A percentile compares a stretch with the other conserved stretches of the same genome.
phyloP scores from a whole-genome alignment of 495 filamentous ascomycete species.

The Cenococcum geophilum region DNA sequence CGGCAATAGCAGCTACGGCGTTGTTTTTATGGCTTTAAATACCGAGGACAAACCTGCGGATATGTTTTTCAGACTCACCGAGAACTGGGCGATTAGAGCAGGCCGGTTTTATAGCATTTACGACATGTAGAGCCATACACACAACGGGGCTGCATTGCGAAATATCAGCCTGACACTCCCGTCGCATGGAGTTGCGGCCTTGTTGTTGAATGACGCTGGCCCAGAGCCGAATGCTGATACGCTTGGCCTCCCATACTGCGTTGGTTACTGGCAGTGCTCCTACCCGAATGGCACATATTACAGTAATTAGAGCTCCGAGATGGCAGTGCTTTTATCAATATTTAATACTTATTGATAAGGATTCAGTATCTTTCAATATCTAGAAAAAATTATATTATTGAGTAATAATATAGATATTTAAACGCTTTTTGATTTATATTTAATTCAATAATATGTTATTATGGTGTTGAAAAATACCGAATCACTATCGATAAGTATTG shows the following conservation, averaged over 20 bases:
- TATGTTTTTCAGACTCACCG: slow-evolving; percentile 30
- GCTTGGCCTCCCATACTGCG: slow-evolving; percentile 11
- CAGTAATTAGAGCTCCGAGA: neutral
- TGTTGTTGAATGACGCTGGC: slow-evolving; percentile 28
- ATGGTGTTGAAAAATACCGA: too few species aligned
- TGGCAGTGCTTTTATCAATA: too few species aligned
- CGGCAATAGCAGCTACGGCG: slow-evolving; percentile 26
- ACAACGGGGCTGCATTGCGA: slow-evolving; percentile 17
- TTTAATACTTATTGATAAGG: too few species aligned
- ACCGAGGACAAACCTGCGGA: slow-evolving; percentile 8
- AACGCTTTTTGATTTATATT: too few species aligned
- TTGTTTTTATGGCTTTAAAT: slow-evolving; percentile 29
- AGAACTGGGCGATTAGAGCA: slow-evolving; percentile 27
- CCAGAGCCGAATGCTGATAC: slow-evolving; percentile 12
- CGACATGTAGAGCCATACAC: slow-evolving; percentile 28
- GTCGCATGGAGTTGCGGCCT: slow-evolving; percentile 25
- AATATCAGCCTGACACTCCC: slow-evolving; percentile 23
- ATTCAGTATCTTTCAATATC: too few species aligned
- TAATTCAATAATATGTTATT: too few species aligned
- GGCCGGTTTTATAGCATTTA: slow-evolving; percentile 26
- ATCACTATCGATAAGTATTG: too few species aligned
- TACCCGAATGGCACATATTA: slow-evolving; percentile 10
- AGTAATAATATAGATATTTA: too few species aligned
- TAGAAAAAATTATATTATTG: too few species aligned
- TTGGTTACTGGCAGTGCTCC: slow-evolving; percentile 6